A percentile compares a stretch with the other conserved stretches of the same genome.
These are phyloP conservation scores for Pythium angustatum DNA, from an alignment of 352 stramenopile genomes.

Conservation along the genomic window DNA sequence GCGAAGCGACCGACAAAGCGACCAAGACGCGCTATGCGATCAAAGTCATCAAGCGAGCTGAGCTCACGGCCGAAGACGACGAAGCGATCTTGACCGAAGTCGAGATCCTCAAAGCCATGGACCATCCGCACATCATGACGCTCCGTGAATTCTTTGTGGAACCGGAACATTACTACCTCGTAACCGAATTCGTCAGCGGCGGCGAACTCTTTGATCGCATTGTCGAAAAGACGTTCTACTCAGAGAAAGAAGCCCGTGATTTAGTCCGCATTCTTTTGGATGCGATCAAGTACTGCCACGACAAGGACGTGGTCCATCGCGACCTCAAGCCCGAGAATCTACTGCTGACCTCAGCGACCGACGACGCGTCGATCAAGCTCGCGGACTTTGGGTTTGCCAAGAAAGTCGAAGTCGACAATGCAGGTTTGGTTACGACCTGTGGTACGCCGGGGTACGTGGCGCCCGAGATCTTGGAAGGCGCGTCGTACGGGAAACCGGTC, in stretches of 20 bases:
- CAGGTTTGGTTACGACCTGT: conserved; percentile 69
- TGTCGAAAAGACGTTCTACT: conserved; percentile 87
- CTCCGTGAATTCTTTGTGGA: conserved; percentile 91
- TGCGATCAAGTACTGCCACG: conserved; percentile 88
- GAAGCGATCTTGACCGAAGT: conserved; percentile 79
- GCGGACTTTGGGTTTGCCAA: conserved; percentile 94
- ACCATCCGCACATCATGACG: conserved; percentile 91
- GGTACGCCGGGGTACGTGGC: conserved; percentile 81
- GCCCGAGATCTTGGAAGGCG: conserved; percentile 83
- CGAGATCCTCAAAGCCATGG: conserved; percentile 79
- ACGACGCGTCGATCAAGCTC: conserved; percentile 91
- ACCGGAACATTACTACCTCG: conserved; percentile 85
- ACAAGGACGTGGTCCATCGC: conserved; percentile 90
- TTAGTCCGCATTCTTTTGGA: conserved; percentile 79
- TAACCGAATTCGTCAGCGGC: conserved; percentile 85
- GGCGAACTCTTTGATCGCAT: conserved; percentile 91
- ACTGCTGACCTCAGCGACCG: conserved; percentile 86
- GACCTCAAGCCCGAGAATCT: conserved; percentile 98
- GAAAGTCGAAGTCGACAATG: conserved; percentile 65
- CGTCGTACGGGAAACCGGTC: conserved; percentile 78
- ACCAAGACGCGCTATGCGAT: conserved; percentile 86
- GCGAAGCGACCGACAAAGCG: conserved; percentile 76
- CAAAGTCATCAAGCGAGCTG: conserved; percentile 85
- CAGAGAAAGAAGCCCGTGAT: conserved; percentile 80
- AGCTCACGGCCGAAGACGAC: conserved; percentile 76